Conservation (phyloP, 352 stramenopile species). For the Phytophthora nicotianae region DNA sequence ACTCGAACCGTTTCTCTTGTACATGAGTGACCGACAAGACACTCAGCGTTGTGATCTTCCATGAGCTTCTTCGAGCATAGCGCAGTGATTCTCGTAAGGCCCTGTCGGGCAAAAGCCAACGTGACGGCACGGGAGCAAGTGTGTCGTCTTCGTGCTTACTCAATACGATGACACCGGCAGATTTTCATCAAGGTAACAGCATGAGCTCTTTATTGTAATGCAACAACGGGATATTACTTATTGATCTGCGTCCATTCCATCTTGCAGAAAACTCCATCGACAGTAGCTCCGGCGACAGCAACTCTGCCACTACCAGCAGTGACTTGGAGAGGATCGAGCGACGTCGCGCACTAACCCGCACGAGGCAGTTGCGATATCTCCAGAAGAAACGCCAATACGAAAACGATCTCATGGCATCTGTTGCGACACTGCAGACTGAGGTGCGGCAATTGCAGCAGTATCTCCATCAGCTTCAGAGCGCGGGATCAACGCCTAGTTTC, state of each 20-base stretch:
- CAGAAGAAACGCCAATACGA: constrained; percentile 32
- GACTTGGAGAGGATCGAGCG: constrained; percentile 6
- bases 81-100: background rate
- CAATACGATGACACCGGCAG: background rate
- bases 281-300: background rate
- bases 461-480: background rate
- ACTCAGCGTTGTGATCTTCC: constrained; percentile 6
- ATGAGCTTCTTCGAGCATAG: background rate
- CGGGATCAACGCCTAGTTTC: background rate
- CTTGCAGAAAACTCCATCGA: background rate
- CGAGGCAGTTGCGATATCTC: constrained; percentile 34
- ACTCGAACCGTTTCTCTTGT: constrained; percentile 14
- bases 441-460: constrained; percentile 13
- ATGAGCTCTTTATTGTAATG: background rate
- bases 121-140: background rate
- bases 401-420: constrained; percentile 9
- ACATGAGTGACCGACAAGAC: background rate
- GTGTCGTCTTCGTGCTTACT: background rate
- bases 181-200: constrained; percentile 3
- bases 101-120: constrained; percentile 7
- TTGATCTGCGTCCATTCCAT: background rate
- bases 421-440: constrained; percentile 16
- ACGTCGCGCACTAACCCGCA: constrained; percentile 21
- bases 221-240: background rate
- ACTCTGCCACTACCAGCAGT: background rate